Evolutionary conservation across 441 rosid species (phyloP).

Genomic region (Biscutella auriculata): DNA sequence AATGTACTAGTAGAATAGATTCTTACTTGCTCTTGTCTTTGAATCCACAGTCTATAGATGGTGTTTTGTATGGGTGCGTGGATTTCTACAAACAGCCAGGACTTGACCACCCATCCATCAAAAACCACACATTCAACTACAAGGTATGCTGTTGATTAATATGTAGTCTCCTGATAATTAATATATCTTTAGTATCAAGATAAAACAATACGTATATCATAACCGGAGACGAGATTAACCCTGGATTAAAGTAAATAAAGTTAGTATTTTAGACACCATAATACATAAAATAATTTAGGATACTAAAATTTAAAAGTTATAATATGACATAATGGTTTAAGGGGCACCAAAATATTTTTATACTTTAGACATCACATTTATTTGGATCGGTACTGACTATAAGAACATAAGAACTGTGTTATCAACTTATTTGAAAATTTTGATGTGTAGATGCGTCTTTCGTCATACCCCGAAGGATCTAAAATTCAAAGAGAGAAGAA

Average conservation of each 20-base stretch:
- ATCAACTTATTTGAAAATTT: not conserved
- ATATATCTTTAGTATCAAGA: not conserved
- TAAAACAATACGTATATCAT: no score
- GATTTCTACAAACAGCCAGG: constrained; percentile 16
- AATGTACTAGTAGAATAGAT: no score
- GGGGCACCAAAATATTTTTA: no score
- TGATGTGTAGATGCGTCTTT: not conserved
- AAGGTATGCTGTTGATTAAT: not conserved
- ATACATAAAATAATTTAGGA: not conserved
- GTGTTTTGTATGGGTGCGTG: constrained; percentile 6
- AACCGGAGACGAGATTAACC: no score
- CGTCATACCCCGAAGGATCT: not conserved
- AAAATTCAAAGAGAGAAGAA: not conserved
- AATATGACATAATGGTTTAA: not conserved
- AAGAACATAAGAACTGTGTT: no score
- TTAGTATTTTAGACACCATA: no score
- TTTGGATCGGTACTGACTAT: no score
- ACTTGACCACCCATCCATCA: constrained; percentile 2
- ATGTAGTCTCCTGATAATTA: not conserved
- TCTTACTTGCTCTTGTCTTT: not conserved
- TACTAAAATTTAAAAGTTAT: no score
- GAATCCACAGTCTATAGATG: not conserved
- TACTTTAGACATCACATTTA: no score
- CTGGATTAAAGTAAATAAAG: no score
- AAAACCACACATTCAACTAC: not conserved